phyloP scores from a whole-genome alignment of 495 filamentous ascomycete genomes.

The Penicillium antarcticum region DNA sequence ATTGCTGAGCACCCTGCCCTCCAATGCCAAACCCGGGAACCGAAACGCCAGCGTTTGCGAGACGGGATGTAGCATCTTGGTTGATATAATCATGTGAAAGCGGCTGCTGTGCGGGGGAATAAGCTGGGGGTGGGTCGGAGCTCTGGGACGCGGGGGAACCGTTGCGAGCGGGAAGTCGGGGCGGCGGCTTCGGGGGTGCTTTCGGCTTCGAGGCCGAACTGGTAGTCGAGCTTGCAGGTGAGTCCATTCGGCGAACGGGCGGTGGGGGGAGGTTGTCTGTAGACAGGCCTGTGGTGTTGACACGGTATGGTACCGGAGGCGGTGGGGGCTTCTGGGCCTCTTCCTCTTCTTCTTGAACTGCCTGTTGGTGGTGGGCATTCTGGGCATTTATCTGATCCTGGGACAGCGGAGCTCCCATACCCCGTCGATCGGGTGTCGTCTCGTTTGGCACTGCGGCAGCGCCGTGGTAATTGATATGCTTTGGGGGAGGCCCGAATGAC shows the following conservation, averaged over 20 bases:
- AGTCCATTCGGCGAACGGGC: slow-evolving; percentile 55
- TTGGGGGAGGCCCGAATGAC: slow-evolving; percentile 84
- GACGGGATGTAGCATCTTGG: slow-evolving; percentile 61
- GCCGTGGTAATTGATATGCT: slow-evolving; percentile 56
- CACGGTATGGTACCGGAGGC: slow-evolving; percentile 65
- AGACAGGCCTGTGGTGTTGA: slow-evolving; percentile 67
- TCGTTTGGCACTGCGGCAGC: slow-evolving; percentile 44
- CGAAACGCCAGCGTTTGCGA: slow-evolving; percentile 74
- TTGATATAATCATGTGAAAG: slow-evolving; percentile 53
- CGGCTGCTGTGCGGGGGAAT: slow-evolving; percentile 33
- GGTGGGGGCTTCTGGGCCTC: slow-evolving; percentile 41
- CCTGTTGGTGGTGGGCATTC: slow-evolving; percentile 31
- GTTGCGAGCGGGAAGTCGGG: slow-evolving; percentile 70
- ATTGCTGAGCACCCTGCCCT: slow-evolving; percentile 8
- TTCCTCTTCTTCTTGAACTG: slow-evolving; percentile 30
- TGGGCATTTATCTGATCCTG: slow-evolving; percentile 36
- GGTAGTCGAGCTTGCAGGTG: slow-evolving; percentile 28
- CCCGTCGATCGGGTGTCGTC: slow-evolving; percentile 45
- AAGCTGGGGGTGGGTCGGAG: slow-evolving; percentile 53
- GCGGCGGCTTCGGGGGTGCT: slow-evolving; percentile 55
- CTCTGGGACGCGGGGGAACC: slow-evolving; percentile 39
- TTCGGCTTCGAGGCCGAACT: slow-evolving; percentile 38
- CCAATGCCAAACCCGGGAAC: slow-evolving; percentile 82
- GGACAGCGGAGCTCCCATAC: slow-evolving; percentile 47
- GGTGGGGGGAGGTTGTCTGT: slow-evolving; percentile 70